A percentile compares a stretch with the other conserved stretches of the same genome.
Evolutionary conservation across 352 stramenopile species (phyloP).

Genomic region (Phytopythium aichiense): DNA sequence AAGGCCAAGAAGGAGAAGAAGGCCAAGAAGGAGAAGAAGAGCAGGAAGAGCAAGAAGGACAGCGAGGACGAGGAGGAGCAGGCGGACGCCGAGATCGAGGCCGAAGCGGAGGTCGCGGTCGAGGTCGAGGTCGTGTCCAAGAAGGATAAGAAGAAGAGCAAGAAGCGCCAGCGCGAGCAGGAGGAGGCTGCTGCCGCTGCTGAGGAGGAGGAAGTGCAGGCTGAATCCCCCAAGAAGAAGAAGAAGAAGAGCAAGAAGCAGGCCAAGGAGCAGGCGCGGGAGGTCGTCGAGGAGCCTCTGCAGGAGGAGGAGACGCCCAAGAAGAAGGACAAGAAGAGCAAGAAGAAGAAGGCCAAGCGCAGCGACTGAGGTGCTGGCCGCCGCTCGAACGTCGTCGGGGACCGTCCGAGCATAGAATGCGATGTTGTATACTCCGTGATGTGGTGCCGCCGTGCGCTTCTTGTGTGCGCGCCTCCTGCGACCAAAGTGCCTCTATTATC

Average conservation of each 20-base stretch:
- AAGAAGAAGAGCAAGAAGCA: conserved; percentile 37
- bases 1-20: conserved; percentile 33
- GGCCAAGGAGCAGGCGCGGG: conserved; percentile 8
- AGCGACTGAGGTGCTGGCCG: conserved; percentile 11
- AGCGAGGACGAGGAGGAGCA: not conserved
- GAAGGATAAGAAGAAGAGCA: conserved; percentile 5
- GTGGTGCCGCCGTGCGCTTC: too few species aligned
- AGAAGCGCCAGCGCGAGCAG: conserved; percentile 1
- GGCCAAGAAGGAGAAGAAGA: not conserved
- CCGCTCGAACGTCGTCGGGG: not conserved
- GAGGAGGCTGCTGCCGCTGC: not conserved
- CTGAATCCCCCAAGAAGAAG: conserved; percentile 2
- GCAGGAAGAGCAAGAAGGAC: conserved; percentile 16
- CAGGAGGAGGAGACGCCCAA: conserved; percentile 10
- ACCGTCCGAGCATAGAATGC: not conserved
- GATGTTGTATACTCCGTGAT: not conserved
- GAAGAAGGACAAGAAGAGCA: conserved; percentile 42
- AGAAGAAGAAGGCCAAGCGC: conserved; percentile 54
- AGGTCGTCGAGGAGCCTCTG: conserved; percentile 19
- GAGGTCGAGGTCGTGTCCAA: not conserved
- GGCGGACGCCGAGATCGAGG: not conserved
- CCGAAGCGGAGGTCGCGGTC: not conserved
- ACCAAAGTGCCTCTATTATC: not conserved
- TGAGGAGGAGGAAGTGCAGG: conserved; percentile 7
- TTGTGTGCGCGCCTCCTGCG: too few species aligned